Evolutionary conservation across 2,329 filamentous ascomycete genomes (phyloP).

Genomic region (Claviceps sp.): DNA sequence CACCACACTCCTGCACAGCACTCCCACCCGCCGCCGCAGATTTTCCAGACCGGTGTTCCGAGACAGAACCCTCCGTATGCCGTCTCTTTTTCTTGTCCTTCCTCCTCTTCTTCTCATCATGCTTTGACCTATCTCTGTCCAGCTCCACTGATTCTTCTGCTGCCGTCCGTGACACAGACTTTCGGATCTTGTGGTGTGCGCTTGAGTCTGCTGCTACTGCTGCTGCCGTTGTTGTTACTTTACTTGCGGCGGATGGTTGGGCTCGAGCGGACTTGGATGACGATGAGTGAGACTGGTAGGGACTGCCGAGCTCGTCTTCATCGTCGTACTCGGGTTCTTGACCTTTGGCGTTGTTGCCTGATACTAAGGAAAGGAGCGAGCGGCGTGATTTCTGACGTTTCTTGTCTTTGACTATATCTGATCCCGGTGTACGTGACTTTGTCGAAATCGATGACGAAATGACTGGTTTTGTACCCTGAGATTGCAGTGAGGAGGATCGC

Average conservation of each 20-base stretch:
- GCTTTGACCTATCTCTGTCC: slow-evolving; percentile 10
- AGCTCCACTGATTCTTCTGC: slow-evolving; percentile 16
- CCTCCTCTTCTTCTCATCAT: slow-evolving; percentile 1
- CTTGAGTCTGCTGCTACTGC: slow-evolving; percentile 2
- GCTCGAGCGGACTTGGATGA: slow-evolving; percentile 7
- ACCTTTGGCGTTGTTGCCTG: background rate
- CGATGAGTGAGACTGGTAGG: slow-evolving; percentile 5
- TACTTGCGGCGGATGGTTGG: slow-evolving; percentile 6
- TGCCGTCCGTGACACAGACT: slow-evolving; percentile 16
- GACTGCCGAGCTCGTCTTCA: slow-evolving; percentile 2
- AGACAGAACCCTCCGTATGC: slow-evolving; percentile 2
- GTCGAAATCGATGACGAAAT: background rate
- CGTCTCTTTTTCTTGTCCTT: slow-evolving; percentile 4
- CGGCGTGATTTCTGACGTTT: slow-evolving; percentile 2
- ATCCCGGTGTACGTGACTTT: background rate
- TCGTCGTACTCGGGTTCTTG: slow-evolving; percentile 1
- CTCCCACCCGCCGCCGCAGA: slow-evolving; percentile 34
- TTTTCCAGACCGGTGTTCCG: slow-evolving; percentile 17
- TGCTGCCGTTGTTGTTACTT: slow-evolving; percentile 8
- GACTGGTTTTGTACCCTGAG: background rate
- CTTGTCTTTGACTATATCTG: background rate
- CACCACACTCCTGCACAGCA: slow-evolving; percentile 34
- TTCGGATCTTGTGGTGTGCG: slow-evolving; percentile 14
- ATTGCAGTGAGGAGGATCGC: background rate
- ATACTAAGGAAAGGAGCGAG: slow-evolving; percentile 1